These are phyloP conservation scores for Phytophthora quininea DNA, from an alignment of 352 stramenopile genomes.

Conservation along the genomic window DNA sequence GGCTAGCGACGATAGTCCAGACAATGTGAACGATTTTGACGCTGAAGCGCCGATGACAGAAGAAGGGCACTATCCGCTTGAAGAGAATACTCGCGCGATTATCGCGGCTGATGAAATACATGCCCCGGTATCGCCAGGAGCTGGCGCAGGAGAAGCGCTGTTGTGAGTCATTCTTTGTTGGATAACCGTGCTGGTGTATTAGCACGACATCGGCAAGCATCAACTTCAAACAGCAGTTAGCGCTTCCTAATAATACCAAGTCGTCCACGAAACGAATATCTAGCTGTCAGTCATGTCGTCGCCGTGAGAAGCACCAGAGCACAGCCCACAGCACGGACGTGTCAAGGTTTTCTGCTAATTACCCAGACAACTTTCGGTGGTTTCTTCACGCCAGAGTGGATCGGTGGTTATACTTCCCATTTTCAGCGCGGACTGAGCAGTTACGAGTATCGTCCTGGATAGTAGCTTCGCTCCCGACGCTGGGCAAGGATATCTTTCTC, in stretches of 20 bases:
- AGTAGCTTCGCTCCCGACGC: background rate
- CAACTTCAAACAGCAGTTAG: constrained; percentile 1
- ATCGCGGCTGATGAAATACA: constrained; percentile 11
- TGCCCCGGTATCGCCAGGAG: background rate
- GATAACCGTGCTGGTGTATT: background rate
- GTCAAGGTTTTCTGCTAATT: no score
- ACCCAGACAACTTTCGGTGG: constrained; percentile 3
- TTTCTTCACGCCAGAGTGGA: constrained; percentile 2
- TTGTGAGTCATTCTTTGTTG: no score
- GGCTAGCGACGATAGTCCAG: constrained; percentile 26
- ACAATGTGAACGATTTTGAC: background rate
- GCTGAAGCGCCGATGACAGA: background rate
- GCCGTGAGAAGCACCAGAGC: background rate
- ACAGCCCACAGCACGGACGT: no score
- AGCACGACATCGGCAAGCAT: background rate
- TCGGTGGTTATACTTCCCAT: background rate
- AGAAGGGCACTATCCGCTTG: constrained; percentile 28
- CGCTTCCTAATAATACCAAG: constrained; percentile 1
- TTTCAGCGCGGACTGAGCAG: background rate
- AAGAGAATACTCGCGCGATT: constrained; percentile 34
- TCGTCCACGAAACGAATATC: background rate
- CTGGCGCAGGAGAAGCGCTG: no score
- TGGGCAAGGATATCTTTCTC: constrained; percentile 49
- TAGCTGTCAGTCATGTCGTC: background rate
- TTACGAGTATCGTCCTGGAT: no score